Conservation (phyloP, 345 rosid species). For the Gossypium arboreum region DNA sequence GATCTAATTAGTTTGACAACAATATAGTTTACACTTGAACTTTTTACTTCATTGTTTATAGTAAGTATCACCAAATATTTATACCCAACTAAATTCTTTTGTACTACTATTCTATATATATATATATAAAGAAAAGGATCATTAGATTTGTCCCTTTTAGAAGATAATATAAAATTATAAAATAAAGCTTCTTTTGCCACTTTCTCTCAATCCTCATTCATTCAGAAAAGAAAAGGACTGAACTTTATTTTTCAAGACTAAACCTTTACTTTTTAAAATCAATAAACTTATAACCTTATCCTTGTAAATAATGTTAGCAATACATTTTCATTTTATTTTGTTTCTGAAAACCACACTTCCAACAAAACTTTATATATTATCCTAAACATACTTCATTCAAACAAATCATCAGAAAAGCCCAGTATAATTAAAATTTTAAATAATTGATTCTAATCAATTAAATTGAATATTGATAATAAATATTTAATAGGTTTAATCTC, state of each 20-base stretch:
- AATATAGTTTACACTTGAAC: no score
- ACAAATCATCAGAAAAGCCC: no score
- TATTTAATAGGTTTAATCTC: no score
- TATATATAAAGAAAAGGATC: background rate
- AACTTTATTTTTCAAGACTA: background rate
- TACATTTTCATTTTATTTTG: background rate
- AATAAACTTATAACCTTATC: constrained; percentile 20
- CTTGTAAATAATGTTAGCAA: background rate
- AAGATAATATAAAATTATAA: background rate
- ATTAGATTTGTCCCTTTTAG: background rate
- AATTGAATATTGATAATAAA: no score
- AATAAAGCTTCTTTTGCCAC: background rate
- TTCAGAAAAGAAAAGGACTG: background rate
- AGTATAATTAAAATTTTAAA: no score
- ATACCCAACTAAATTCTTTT: background rate
- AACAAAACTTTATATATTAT: constrained; percentile 9
- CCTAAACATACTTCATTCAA: no score
- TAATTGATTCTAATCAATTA: no score
- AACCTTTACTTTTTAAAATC: constrained; percentile 16
- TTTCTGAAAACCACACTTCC: constrained; percentile 20
- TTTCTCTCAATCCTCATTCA: background rate
- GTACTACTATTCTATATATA: background rate
- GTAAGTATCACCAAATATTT: background rate
- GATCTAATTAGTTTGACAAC: no score
- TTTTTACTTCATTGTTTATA: background rate